Evolutionary conservation across 495 filamentous ascomycete genomes (phyloP).

Genomic region (Xylaria bambusicola): DNA sequence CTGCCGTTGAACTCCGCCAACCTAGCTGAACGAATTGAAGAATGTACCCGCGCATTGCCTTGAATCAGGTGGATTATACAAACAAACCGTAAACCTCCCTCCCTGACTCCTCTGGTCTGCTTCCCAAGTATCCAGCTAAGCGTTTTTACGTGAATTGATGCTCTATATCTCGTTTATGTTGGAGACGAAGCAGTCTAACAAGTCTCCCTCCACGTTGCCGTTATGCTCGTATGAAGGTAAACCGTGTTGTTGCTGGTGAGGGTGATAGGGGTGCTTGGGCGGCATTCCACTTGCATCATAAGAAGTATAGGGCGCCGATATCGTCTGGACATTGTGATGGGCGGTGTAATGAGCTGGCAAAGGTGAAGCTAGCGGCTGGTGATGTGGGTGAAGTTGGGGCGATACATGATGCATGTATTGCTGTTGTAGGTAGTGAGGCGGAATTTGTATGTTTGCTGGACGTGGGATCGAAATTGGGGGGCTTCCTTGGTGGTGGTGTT

Average conservation of each 20-base stretch:
- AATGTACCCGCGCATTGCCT: background rate
- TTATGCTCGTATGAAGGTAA: conserved; percentile 2
- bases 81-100: background rate
- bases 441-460: background rate
- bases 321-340: conserved; percentile 7
- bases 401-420: conserved; percentile 13
- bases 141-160: no score
- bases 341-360: conserved; percentile 12
- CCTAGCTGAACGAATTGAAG: background rate
- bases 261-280: background rate
- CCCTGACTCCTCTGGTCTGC: no score
- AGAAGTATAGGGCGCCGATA: background rate
- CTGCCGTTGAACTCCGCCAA: conserved; percentile 6
- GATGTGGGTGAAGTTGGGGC: conserved; percentile 11
- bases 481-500: background rate
- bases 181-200: conserved; percentile 17
- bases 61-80: background rate
- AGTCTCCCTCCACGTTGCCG: background rate
- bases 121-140: no score
- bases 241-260: background rate
- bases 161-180: conserved; percentile 18
- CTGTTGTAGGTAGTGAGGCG: conserved; percentile 3
- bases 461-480: conserved; percentile 11
- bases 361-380: conserved; percentile 8
- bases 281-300: conserved; percentile 5